phyloP scores from a whole-genome alignment of 2,329 filamentous ascomycete genomes.

The Claviceps quebecensis region DNA sequence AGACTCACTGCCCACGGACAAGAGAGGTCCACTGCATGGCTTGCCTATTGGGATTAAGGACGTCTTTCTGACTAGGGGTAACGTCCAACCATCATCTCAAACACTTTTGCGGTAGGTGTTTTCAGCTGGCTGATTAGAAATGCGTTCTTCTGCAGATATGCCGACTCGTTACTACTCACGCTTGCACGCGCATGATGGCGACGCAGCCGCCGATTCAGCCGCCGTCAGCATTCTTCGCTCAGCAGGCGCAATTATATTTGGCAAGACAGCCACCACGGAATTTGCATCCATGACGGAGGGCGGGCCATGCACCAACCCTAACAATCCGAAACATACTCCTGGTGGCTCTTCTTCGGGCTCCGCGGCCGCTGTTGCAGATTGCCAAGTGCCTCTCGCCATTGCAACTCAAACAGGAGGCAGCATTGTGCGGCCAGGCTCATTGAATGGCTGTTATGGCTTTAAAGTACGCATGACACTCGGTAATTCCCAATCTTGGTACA shows the following conservation, averaged over 20 bases:
- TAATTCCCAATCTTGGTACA: too few relatives aligned
- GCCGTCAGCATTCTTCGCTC: constrained; percentile 36
- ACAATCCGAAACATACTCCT: constrained; percentile 49
- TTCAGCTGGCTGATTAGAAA: not conserved
- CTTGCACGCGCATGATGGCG: constrained; percentile 31
- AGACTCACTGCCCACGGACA: constrained; percentile 30
- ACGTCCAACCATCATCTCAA: not conserved
- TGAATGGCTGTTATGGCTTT: constrained; percentile 48
- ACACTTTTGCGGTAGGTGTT: not conserved
- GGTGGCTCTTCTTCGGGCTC: constrained; percentile 57
- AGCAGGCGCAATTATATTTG: constrained; percentile 41
- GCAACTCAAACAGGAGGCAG: constrained; percentile 56
- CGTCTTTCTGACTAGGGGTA: constrained; percentile 41
- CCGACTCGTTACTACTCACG: constrained; percentile 42
- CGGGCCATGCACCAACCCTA: constrained; percentile 47
- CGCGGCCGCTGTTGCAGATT: constrained; percentile 50
- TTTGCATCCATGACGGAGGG: constrained; percentile 44
- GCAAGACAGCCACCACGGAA: constrained; percentile 43
- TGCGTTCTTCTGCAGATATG: constrained; percentile 26
- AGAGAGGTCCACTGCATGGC: constrained; percentile 42
- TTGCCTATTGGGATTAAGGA: constrained; percentile 47
- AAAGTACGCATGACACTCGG: constrained; percentile 22
- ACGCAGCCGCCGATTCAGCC: constrained; percentile 35
- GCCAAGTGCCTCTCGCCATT: constrained; percentile 44
- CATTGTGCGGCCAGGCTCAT: constrained; percentile 49